Evolutionary conservation across 495 filamentous ascomycete genomes (phyloP).

Genomic region (Aspergillus cavernicola): DNA sequence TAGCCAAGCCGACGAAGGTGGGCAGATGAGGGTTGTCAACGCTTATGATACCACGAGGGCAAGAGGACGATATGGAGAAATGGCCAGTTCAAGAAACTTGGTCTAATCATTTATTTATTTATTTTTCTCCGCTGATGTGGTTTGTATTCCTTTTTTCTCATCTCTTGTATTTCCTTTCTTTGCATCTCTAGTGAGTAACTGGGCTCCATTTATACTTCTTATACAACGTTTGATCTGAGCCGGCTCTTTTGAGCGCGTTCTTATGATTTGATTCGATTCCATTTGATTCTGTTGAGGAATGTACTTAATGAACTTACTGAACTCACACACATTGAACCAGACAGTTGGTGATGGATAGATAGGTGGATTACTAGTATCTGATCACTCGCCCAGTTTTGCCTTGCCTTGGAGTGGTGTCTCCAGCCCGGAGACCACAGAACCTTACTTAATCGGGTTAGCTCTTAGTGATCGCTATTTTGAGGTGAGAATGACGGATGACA

Average conservation of each 20-base stretch:
- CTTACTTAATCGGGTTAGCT: too few species aligned
- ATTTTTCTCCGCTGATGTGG: background rate
- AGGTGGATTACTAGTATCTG: too few species aligned
- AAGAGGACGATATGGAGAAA: slow-evolving; percentile 92
- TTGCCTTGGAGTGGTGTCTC: too few species aligned
- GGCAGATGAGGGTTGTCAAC: slow-evolving; percentile 77
- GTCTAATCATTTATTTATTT: slow-evolving; percentile 18
- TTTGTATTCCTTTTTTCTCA: slow-evolving; percentile 12
- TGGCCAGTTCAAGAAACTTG: slow-evolving; percentile 67
- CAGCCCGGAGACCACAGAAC: too few species aligned
- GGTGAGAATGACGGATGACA: too few species aligned
- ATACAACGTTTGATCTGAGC: background rate
- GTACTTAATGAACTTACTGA: background rate
- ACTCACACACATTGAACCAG: background rate
- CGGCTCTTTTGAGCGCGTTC: background rate
- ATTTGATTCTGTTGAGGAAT: background rate
- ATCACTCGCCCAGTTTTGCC: too few species aligned
- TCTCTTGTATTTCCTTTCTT: slow-evolving; percentile 11
- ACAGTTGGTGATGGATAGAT: background rate
- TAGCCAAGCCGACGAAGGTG: slow-evolving; percentile 91
- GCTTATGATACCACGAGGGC: slow-evolving; percentile 95
- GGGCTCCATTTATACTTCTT: background rate
- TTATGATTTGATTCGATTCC: too few species aligned
- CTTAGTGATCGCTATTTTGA: too few species aligned
- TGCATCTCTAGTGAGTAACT: background rate